These are phyloP conservation scores for Xerocomellus chrysenteron DNA, from an alignment of 768 basidiomycete species.

Conservation along the genomic window DNA sequence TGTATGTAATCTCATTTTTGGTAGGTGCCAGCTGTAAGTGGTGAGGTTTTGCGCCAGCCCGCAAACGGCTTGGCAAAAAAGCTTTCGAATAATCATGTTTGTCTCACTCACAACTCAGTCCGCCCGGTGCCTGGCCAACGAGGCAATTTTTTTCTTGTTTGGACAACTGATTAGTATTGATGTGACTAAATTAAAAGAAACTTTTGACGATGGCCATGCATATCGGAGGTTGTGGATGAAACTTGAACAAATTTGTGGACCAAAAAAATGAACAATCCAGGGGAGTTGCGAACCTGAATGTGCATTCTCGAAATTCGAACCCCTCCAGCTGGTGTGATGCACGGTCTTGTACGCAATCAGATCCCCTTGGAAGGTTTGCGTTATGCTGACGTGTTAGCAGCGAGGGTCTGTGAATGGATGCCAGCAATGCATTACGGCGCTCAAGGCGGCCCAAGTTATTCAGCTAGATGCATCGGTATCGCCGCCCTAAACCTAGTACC, in stretches of 20 bases:
- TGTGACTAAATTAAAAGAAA: constrained; percentile 15
- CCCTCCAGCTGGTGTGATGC: constrained; percentile 18
- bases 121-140: constrained; percentile 17
- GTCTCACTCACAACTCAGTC: constrained; percentile 11
- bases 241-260: constrained; percentile 8
- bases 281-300: constrained; percentile 26
- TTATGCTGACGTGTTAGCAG: constrained; percentile 30
- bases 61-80: constrained; percentile 15
- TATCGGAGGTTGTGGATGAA: constrained; percentile 14
- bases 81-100: constrained; percentile 8
- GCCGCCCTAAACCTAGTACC: constrained; percentile 21
- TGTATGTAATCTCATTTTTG: constrained; percentile 27
- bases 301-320: constrained; percentile 26
- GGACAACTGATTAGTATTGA: constrained; percentile 9
- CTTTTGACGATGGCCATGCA: constrained; percentile 9
- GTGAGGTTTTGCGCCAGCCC: constrained; percentile 20
- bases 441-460: neutral
- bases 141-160: constrained; percentile 8
- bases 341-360: constrained; percentile 29
- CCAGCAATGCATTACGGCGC: constrained; percentile 32
- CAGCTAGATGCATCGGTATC: constrained; percentile 16
- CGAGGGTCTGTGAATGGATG: constrained; percentile 27
- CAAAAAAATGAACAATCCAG: constrained; percentile 6
- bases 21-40: constrained; percentile 23
- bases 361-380: constrained; percentile 17